Base-by-base conservation (phyloP, 176 grass and related monocot species). In the Triticum dicoccoides region DNA sequence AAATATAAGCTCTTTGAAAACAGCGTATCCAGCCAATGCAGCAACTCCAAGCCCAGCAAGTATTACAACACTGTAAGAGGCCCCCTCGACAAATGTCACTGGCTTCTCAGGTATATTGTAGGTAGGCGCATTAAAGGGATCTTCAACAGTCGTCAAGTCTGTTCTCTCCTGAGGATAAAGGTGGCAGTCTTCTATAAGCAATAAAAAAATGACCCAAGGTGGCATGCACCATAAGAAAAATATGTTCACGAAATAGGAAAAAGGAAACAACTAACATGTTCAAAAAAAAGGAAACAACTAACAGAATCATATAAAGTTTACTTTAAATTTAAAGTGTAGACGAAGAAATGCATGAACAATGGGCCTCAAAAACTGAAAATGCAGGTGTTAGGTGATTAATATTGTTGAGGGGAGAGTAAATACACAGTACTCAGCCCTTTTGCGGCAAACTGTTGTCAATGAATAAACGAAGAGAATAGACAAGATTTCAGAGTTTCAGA, bases 1-100 rank as follows among this genome's bases (percentile, higher is more conserved):
- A 85, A 98, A 98, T 80, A 96, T 96, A 74, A 98, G 92, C 77
- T 98, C 97, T 87, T 96, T 98, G 78, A 96, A 94, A 78, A 98
- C 94, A 77, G 90, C 92, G 91, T 98, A 98, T 86, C 93, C 97
- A 80, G 94, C 97, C 78, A 98, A 41, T 2, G 69, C 92, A 69
- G 94, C 97, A 88, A 98, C 71, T 58, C 97, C 97, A 80, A 98
- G 90, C 61, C 94, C 97, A 5, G 92, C 97, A 21, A 98, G 90
- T 84, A 96, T 96, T 65, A 91, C 82, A 80, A 96, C 69, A 89
- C 90, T 94, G 82, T 98, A 98, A 74, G 96, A 98, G 84, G 96
- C 93, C 45, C 93, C 96, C 86, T 98, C 96, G 39, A 88, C 49
- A 87, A 98, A 95, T 74, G 93, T 95, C 84, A 98, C 79, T 65